Conservation (phyloP, 2,329 filamentous ascomycete genomes). For the Colletotrichum nymphaeae region DNA sequence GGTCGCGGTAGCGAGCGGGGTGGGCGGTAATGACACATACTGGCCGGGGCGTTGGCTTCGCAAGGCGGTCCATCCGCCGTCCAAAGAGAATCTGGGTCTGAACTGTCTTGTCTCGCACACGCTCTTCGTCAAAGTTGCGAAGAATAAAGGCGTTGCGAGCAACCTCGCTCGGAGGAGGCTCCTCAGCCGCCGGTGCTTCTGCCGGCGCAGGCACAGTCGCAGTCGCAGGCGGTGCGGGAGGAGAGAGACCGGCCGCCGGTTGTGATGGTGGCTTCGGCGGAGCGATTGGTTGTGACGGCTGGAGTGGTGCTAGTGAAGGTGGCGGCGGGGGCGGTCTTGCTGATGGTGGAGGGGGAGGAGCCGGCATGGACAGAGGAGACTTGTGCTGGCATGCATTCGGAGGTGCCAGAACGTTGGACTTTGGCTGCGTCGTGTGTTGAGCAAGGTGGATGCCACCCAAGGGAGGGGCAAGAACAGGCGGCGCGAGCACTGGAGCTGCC, state of each 20-base stretch:
- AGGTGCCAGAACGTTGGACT: conserved; percentile 57
- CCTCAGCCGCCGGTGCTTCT: conserved; percentile 19
- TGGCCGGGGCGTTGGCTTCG: conserved; percentile 62
- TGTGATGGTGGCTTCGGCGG: conserved; percentile 29
- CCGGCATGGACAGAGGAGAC: conserved; percentile 49
- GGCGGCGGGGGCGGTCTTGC: conserved; percentile 36
- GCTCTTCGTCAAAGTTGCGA: conserved; percentile 69
- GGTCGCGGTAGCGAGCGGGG: conserved; percentile 86
- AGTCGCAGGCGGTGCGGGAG: conserved; percentile 19
- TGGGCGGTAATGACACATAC: conserved; percentile 87
- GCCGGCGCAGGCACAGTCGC: conserved; percentile 38
- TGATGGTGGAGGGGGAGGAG: conserved; percentile 40
- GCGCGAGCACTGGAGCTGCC: conserved; percentile 49
- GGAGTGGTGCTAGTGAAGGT: conserved; percentile 34
- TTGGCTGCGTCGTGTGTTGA: conserved; percentile 46
- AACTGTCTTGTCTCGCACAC: conserved; percentile 65
- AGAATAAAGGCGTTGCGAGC: conserved; percentile 69
- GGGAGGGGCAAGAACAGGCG: conserved; percentile 51
- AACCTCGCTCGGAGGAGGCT: conserved; percentile 48
- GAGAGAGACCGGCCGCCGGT: conserved; percentile 2
- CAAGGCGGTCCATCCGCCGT: conserved; percentile 65
- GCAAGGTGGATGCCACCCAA: conserved; percentile 43
- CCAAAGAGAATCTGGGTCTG: conserved; percentile 71
- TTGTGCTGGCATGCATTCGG: conserved; percentile 54
- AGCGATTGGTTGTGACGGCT: conserved; percentile 32